Conservation (phyloP, 257 asterid species). For the Scutellaria galericulata region DNA sequence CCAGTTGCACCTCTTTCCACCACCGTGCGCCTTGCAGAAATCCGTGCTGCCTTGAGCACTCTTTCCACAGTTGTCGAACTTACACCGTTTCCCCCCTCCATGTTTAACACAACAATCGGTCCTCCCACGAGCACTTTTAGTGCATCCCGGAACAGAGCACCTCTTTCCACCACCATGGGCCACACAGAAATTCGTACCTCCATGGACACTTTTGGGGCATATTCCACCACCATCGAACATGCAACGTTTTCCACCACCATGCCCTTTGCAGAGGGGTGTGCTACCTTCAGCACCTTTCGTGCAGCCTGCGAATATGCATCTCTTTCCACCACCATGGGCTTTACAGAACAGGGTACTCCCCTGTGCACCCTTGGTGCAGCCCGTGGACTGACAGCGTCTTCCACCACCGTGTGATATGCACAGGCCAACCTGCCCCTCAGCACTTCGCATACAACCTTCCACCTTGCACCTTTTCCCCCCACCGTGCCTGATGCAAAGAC, state of each 20-base stretch:
- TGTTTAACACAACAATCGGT: conserved; percentile 87
- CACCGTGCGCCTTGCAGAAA: conserved; percentile 95
- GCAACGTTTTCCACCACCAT: conserved; percentile 97
- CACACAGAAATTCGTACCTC: conserved; percentile 87
- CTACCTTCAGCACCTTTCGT: conserved; percentile 94
- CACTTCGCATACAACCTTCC: conserved; percentile 85
- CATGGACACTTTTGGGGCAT: conserved; percentile 93
- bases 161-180: conserved; percentile 97
- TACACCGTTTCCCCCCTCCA: conserved; percentile 93
- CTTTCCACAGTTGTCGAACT: conserved; percentile 78
- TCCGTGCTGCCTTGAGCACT: conserved; percentile 97
- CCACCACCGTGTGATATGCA: conserved; percentile 98
- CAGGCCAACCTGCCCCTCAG: conserved; percentile 86
- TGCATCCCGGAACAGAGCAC: conserved; percentile 74
- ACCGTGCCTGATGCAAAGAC: conserved; percentile 89
- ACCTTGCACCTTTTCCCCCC: conserved; percentile 92
- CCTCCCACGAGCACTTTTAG: conserved; percentile 92
- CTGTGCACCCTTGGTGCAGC: conserved; percentile 79
- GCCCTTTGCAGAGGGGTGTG: conserved; percentile 91
- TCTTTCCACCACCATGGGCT: conserved; percentile 94
- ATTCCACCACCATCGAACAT: conserved; percentile 88
- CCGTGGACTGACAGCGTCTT: conserved; percentile 66
- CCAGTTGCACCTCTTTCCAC: conserved; percentile 92
- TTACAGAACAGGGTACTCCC: conserved; percentile 86
- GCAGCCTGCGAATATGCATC: conserved; percentile 87